A percentile compares a stretch with the other conserved stretches of the same genome.
These are phyloP conservation scores for Wickerhamiella pararugosa DNA, from an alignment of 1,139 yeast genomes.

Conservation along the genomic window DNA sequence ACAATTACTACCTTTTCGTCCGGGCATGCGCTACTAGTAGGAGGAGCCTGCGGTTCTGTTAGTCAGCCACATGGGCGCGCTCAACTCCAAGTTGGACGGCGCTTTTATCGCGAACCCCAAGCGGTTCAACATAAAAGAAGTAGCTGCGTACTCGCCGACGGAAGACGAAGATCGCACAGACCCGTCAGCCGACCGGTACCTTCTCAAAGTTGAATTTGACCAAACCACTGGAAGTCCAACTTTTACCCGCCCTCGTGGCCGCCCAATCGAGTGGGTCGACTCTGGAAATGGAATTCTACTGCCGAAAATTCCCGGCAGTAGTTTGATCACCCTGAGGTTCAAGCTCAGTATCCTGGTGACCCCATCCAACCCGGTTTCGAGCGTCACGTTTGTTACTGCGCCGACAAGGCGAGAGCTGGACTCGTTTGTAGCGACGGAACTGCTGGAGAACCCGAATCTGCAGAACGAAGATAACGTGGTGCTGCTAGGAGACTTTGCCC, in stretches of 20 bases:
- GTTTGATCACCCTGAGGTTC: constrained; percentile 9
- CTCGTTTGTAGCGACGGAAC: constrained; percentile 24
- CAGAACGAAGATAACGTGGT: constrained; percentile 27
- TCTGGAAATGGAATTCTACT: constrained; percentile 7
- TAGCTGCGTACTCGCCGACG: constrained; percentile 10
- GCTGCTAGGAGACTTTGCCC: constrained; percentile 24
- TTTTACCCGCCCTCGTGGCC: constrained; percentile 11
- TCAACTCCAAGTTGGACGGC: constrained; percentile 10
- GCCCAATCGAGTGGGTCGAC: constrained; percentile 3
- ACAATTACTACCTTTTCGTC: neutral
- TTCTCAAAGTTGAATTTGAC: constrained; percentile 4
- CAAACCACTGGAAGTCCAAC: constrained; percentile 1
- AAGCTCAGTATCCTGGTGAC: constrained; percentile 10
- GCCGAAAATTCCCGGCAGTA: constrained; percentile 13
- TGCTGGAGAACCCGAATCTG: constrained; percentile 28
- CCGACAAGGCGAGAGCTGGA: constrained; percentile 21
- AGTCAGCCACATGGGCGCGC: constrained; percentile 13
- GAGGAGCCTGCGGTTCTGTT: neutral
- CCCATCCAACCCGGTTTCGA: constrained; percentile 11
- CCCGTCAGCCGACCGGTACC: neutral
- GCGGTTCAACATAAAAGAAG: constrained; percentile 10
- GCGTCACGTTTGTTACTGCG: constrained; percentile 25
- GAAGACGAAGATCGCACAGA: constrained; percentile 10
- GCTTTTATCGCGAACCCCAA: constrained; percentile 11
- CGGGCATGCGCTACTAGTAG: neutral